phyloP scores from a whole-genome alignment of 345 rosid species.

The Angophora floribunda region DNA sequence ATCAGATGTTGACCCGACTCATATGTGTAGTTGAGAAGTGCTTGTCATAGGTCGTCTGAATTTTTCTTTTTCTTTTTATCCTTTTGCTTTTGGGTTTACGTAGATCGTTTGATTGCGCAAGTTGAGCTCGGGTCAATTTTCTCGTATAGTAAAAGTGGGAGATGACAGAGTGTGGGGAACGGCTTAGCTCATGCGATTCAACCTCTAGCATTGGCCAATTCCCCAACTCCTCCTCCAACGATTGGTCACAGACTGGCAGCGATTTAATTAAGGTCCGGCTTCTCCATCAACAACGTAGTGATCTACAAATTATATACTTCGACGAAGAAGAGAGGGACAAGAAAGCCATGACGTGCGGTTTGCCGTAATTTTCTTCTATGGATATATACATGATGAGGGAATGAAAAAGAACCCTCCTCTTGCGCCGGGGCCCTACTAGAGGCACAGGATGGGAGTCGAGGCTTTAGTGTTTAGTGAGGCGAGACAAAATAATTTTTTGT shows the following conservation, averaged over 20 bases:
- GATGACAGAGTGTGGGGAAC: neutral
- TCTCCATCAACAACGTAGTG: neutral
- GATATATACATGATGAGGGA: neutral
- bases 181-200: neutral
- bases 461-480: neutral
- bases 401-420: neutral
- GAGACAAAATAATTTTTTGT: neutral
- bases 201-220: neutral
- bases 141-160: neutral
- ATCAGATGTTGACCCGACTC: neutral
- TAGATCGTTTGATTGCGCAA: neutral
- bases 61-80: neutral
- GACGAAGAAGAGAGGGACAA: neutral
- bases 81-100: neutral
- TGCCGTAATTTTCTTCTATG: neutral
- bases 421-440: neutral
- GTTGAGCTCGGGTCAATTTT: neutral
- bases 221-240: neutral
- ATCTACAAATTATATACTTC: neutral
- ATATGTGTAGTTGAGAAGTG: neutral
- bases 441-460: neutral
- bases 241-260: neutral
- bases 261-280: neutral
- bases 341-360: neutral
- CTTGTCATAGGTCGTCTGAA: neutral